A percentile compares a stretch with the other conserved stretches of the same genome.
Evolutionary conservation across 305 asterid species (phyloP).

Genomic region (Plantago coronopus): DNA sequence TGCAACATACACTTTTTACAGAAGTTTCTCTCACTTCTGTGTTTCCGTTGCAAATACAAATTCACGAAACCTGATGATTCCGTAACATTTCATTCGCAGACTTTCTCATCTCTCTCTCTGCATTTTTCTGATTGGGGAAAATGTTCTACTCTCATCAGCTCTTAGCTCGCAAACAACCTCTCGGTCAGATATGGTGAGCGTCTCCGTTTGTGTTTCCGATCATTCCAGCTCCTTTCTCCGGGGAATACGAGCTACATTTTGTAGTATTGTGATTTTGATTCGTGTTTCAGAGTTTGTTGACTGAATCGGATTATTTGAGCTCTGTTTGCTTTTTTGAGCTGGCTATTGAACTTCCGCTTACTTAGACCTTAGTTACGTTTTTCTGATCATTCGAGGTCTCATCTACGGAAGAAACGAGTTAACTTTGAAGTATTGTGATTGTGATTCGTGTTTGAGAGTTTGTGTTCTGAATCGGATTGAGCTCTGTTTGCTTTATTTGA

Average conservation of each 20-base stretch:
- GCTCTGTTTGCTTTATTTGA: not conserved
- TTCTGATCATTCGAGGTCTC: not conserved
- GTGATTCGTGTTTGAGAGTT: not conserved
- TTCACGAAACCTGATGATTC: no score
- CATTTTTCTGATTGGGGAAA: not conserved
- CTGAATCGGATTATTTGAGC: no score
- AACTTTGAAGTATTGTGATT: not conserved
- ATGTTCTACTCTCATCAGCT: conserved; percentile 93
- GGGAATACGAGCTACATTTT: not conserved
- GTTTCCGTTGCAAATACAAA: no score
- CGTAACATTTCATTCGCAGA: not conserved
- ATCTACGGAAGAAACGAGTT: not conserved
- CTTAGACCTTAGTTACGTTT: not conserved
- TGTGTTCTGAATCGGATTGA: not conserved
- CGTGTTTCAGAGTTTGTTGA: not conserved
- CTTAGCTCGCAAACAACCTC: conserved; percentile 93
- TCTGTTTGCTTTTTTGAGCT: no score
- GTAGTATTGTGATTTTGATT: not conserved
- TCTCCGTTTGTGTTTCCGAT: not conserved
- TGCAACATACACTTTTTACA: no score
- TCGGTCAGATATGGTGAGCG: conserved; percentile 86
- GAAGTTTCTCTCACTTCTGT: no score
- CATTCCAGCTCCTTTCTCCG: not conserved
- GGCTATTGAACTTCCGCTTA: no score
- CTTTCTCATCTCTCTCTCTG: not conserved